These are phyloP conservation scores for Chrysochromulina parva DNA, from an alignment of 78 protist genomes.

Conservation along the genomic window DNA sequence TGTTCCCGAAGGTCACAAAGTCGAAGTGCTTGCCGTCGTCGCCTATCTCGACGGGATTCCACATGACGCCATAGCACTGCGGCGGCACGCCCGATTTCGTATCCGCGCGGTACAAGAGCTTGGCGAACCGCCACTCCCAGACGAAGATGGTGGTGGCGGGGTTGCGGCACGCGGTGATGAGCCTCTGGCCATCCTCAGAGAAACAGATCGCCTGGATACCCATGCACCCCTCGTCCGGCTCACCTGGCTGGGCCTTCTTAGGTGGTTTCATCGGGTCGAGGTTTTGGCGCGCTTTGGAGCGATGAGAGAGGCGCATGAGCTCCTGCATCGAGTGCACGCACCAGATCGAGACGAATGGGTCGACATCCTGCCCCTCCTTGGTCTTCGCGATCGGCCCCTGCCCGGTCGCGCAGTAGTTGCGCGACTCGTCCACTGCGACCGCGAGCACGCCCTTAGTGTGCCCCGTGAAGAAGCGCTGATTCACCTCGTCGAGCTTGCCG, in stretches of 20 bases:
- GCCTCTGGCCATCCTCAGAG: background rate
- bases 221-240: too few relatives aligned
- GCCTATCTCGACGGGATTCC: background rate
- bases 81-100: background rate
- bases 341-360: background rate
- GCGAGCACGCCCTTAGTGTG: background rate
- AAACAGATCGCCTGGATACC: background rate
- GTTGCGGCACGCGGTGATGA: background rate
- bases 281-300: too few relatives aligned
- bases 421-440: background rate
- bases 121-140: background rate
- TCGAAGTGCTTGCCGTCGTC: background rate
- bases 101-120: background rate
- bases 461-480: background rate
- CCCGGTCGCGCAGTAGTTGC: background rate
- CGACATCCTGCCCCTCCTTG: background rate
- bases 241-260: too few relatives aligned
- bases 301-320: background rate
- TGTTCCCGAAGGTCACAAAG: background rate
- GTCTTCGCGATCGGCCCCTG: background rate
- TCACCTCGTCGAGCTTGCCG: background rate
- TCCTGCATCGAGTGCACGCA: slow-evolving; percentile 13
- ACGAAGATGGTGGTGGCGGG: background rate
- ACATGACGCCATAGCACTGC: background rate
- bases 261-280: background rate